phyloP scores from a whole-genome alignment of 371 early-diverging fungal species.

The Haplosporangium sp. region DNA sequence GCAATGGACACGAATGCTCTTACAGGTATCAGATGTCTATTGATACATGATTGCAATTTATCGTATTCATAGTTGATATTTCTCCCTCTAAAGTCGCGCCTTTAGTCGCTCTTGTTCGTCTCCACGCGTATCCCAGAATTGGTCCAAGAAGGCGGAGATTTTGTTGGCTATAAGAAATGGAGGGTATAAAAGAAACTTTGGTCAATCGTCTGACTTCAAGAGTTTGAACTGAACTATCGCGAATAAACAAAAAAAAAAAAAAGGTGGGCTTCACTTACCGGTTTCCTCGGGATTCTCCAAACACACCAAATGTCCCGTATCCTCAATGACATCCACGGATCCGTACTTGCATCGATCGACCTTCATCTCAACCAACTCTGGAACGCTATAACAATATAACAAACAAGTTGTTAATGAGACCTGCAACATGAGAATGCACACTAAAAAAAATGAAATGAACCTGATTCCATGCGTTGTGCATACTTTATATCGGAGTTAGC shows the following conservation, averaged over 20 bases:
- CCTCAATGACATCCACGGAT: slow-evolving; percentile 17
- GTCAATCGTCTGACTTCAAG: neutral
- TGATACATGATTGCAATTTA: no score
- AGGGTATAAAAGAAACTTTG: neutral
- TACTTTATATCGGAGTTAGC: slow-evolving; percentile 47
- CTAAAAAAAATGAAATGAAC: neutral
- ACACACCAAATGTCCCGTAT: slow-evolving; percentile 24
- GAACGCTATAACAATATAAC: slow-evolving; percentile 1
- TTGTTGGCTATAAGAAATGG: slow-evolving; percentile 6
- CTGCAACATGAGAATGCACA: neutral
- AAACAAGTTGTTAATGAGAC: neutral
- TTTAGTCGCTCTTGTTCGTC: slow-evolving; percentile 5
- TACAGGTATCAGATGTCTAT: no score
- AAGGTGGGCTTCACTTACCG: slow-evolving; percentile 7
- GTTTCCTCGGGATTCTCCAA: slow-evolving; percentile 39
- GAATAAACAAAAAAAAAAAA: neutral
- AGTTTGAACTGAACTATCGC: neutral
- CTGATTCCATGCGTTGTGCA: neutral
- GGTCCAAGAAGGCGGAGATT: slow-evolving; percentile 33
- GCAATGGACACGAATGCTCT: no score
- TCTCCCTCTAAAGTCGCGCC: slow-evolving; percentile 18
- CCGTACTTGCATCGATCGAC: slow-evolving; percentile 18
- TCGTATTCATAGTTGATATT: no score
- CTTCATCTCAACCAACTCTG: slow-evolving; percentile 26
- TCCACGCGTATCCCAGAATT: neutral